Evolutionary conservation across 2,329 filamentous ascomycete genomes (phyloP), one percentile per base, ranked within the genome.

Genomic region (Ascochyta fabae): DNA sequence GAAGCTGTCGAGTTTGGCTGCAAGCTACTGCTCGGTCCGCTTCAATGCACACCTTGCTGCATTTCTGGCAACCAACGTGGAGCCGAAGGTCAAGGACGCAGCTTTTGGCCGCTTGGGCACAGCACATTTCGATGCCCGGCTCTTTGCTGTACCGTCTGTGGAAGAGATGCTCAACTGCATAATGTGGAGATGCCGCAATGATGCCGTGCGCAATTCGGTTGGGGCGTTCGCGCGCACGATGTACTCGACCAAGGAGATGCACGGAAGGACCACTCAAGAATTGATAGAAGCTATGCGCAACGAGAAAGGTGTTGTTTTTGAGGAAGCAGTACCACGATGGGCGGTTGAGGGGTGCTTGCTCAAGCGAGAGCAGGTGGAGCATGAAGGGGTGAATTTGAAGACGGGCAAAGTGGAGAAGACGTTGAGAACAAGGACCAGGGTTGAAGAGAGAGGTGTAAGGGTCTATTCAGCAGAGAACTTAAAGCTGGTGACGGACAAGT

Each of bases 311-410:
- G 48, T 69, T 1, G 53, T 36, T 4, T 73, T 62, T 40, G 64
- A 69, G 38, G 61, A 72, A 10, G 55, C 56, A 3, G 69, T 72
- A 16, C 70, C 70, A 10, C 64, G 47, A n/a, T 73, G 71, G 71
- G 71, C 69, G 23, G 44, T 73, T 19, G 69, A 70, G 38, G 71
- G 71, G 4, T 66, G 67, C 33, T n/a, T 72, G 39, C 27, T 72
- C 1, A 73, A 73, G 56, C 59, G 69, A 50, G 69, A 72, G 52
- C 64, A 65, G 47, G 65, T 58, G 40, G 65, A 72, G 40, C 71
- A 73, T 48, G 53, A 69, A 36, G 70, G 70, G 0, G 39, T 69
- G 5, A 72, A 73, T 53, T 4, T 50, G 46, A 71, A 66, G 55
- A 71, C 70, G 3, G 69, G 66, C 0, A 33, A 62, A 35, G 34